Evolutionary conservation across 148 eudicot species (phyloP).

Genomic region (Fagopyrum tataricum): DNA sequence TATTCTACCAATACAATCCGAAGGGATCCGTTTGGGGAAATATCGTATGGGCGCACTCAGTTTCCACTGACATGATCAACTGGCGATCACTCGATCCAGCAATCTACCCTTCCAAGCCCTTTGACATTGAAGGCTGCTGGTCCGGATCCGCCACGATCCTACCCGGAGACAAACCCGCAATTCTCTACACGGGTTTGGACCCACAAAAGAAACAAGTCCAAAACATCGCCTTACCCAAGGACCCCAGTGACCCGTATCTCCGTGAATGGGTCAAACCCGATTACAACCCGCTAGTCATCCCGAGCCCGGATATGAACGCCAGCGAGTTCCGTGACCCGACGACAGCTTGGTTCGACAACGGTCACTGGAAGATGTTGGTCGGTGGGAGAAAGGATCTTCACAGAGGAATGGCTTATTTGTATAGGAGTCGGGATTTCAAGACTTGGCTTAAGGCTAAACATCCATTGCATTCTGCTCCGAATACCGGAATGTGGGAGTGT

Average conservation of each 20-base stretch:
- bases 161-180: constrained; percentile 25
- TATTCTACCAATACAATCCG: constrained; percentile 54
- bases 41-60: constrained; percentile 54
- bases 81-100: constrained; percentile 43
- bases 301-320: constrained; percentile 21
- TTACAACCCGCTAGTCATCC: constrained; percentile 28
- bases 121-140: constrained; percentile 43
- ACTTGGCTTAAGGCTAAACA: constrained; percentile 33
- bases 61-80: constrained; percentile 40
- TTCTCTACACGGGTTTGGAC: constrained; percentile 37
- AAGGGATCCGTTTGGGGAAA: constrained; percentile 47
- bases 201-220: constrained; percentile 31
- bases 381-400: constrained; percentile 25
- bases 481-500: constrained; percentile 50
- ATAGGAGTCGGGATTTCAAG: constrained; percentile 33
- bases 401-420: constrained; percentile 34
- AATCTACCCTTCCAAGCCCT: constrained; percentile 30
- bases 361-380: constrained; percentile 27
- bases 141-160: constrained; percentile 49
- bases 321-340: constrained; percentile 42
- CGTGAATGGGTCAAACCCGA: constrained; percentile 35
- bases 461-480: constrained; percentile 26
- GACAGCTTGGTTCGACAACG: constrained; percentile 36
- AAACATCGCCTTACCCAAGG: constrained; percentile 36
- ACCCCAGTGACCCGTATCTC: constrained; percentile 33